Evolutionary conservation across 2,329 filamentous ascomycete genomes (phyloP).

Genomic region (Falciphora oryzae): DNA sequence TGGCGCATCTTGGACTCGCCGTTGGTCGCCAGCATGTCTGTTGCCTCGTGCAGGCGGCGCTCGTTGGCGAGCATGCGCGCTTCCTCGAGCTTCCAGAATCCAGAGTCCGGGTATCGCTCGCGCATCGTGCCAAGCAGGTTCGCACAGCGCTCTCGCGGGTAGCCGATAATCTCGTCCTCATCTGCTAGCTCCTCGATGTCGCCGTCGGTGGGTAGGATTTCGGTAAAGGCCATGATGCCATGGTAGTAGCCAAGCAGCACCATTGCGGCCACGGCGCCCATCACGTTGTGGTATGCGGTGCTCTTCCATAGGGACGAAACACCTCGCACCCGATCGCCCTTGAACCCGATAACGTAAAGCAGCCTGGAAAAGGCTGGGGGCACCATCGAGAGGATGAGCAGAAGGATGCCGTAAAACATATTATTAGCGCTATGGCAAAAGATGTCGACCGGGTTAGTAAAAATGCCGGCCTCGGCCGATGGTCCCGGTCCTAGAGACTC

Average conservation of each 20-base stretch:
- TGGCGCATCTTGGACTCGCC: slow-evolving; percentile 74
- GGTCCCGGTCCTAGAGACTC: neutral
- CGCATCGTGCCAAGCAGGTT: slow-evolving; percentile 69
- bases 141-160: slow-evolving; percentile 63
- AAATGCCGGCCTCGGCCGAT: slow-evolving; percentile 37
- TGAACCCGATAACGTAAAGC: slow-evolving; percentile 83
- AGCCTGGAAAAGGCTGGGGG: slow-evolving; percentile 86
- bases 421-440: slow-evolving; percentile 88
- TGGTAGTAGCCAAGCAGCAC: slow-evolving; percentile 84
- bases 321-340: slow-evolving; percentile 77
- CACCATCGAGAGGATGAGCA: slow-evolving; percentile 85
- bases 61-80: slow-evolving; percentile 68
- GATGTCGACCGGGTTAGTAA: slow-evolving; percentile 71
- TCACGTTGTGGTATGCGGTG: slow-evolving; percentile 78
- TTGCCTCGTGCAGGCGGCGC: slow-evolving; percentile 59
- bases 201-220: slow-evolving; percentile 67
- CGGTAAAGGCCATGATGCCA: slow-evolving; percentile 71
- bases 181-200: slow-evolving; percentile 41
- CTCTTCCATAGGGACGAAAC: slow-evolving; percentile 87
- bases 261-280: slow-evolving; percentile 83
- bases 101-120: slow-evolving; percentile 69
- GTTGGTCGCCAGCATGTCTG: slow-evolving; percentile 57
- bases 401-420: slow-evolving; percentile 82
- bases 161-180: slow-evolving; percentile 58
- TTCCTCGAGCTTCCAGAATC: slow-evolving; percentile 85